phyloP scores from a whole-genome alignment of 768 basidiomycete genomes.

The Kwoniella europaea region DNA sequence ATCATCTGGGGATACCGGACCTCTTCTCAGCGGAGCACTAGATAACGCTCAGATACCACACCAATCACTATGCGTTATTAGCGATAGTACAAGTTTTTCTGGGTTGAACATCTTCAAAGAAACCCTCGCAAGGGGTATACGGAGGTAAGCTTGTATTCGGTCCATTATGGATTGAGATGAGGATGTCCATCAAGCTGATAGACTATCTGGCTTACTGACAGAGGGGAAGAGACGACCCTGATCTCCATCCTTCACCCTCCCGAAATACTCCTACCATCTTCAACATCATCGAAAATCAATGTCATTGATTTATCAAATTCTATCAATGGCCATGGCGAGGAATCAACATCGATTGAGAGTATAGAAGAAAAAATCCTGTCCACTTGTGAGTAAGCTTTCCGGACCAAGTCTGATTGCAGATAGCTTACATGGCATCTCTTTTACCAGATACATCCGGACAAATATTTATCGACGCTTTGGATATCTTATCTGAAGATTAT shows the following conservation, averaged over 20 bases:
- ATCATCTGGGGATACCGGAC: slow-evolving; percentile 19
- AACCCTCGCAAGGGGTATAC: slow-evolving; percentile 34
- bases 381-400: slow-evolving; percentile 33
- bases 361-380: slow-evolving; percentile 21
- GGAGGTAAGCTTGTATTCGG: slow-evolving; percentile 25
- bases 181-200: too few species aligned
- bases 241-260: slow-evolving; percentile 40
- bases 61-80: slow-evolving; percentile 51
- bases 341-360: slow-evolving; percentile 3
- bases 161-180: too few species aligned
- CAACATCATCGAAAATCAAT: slow-evolving; percentile 1
- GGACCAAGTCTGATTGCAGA: background rate
- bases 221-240: slow-evolving; percentile 27
- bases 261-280: slow-evolving; percentile 23
- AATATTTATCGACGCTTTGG: slow-evolving; percentile 52
- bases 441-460: slow-evolving; percentile 32
- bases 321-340: slow-evolving; percentile 31
- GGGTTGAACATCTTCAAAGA: slow-evolving; percentile 49
- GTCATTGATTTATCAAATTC: slow-evolving; percentile 42
- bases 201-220: background rate
- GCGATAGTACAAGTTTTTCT: slow-evolving; percentile 43
- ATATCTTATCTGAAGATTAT: slow-evolving; percentile 52
- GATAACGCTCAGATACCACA: slow-evolving; percentile 49
- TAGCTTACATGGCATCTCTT: slow-evolving; percentile 15
- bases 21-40: slow-evolving; percentile 38